Percentiles rank a stretch among this genome's conserved stretches.
phyloP scores from a whole-genome alignment of 768 basidiomycete genomes.

The Termitomyces sp. region DNA sequence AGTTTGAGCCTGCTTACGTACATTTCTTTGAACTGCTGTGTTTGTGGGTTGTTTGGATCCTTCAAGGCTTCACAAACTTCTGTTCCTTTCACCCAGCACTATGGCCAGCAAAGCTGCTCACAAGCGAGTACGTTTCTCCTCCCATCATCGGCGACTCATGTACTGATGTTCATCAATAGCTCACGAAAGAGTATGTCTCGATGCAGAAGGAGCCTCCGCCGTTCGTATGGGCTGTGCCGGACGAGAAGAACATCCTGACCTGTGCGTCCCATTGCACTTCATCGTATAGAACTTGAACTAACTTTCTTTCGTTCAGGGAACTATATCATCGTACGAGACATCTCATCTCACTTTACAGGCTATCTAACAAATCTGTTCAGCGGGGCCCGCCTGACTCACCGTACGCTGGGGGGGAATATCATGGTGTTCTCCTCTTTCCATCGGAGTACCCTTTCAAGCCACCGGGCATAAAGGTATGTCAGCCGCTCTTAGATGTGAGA shows the following conservation, averaged over 20 bases:
- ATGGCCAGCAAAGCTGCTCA: conserved; percentile 88
- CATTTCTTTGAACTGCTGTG: background rate
- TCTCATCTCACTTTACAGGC: conserved; percentile 4
- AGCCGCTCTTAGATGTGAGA: background rate
- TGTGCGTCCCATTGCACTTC: conserved; percentile 49
- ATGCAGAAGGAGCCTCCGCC: conserved; percentile 95
- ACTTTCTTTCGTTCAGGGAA: conserved; percentile 60
- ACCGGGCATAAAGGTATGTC: conserved; percentile 85
- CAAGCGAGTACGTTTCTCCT: conserved; percentile 55
- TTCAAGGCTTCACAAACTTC: conserved; percentile 11
- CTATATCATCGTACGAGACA: conserved; percentile 74
- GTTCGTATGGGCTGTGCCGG: conserved; percentile 92
- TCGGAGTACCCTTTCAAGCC: conserved; percentile 96
- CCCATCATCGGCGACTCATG: background rate
- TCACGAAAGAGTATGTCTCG: conserved; percentile 81
- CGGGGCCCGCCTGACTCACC: conserved; percentile 93
- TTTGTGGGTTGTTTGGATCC: conserved; percentile 9
- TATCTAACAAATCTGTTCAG: conserved; percentile 31
- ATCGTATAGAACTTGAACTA: background rate
- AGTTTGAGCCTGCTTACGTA: conserved; percentile 11
- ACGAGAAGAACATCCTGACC: conserved; percentile 95
- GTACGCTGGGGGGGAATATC: conserved; percentile 89
- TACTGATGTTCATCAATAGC: conserved; percentile 33
- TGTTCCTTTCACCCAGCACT: conserved; percentile 12
- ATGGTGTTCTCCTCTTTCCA: conserved; percentile 88